Evolutionary conservation across 345 rosid genomes (phyloP).

Genomic region (Eucalyptus erythrocorys): DNA sequence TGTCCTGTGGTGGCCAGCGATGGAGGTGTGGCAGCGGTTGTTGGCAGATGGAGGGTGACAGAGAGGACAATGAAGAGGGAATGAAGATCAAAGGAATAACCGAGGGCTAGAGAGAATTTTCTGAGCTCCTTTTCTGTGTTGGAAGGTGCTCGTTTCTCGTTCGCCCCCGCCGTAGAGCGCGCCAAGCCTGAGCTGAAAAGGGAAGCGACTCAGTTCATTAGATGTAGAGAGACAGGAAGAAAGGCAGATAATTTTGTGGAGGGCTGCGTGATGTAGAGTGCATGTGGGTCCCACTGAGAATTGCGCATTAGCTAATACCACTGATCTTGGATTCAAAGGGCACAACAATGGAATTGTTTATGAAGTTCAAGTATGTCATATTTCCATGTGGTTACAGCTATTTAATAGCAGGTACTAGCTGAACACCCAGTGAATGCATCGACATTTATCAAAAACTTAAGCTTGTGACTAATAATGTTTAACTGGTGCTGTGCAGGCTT

Average conservation of each 20-base stretch:
- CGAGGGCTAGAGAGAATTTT: not conserved
- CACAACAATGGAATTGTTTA: rapidly evolving
- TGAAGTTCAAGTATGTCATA: too few relatives aligned
- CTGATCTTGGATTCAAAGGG: not conserved
- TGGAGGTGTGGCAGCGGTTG: not conserved
- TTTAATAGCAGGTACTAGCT: too few relatives aligned
- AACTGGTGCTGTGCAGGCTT: too few relatives aligned
- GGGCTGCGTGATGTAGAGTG: not conserved
- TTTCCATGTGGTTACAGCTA: too few relatives aligned
- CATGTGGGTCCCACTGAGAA: not conserved
- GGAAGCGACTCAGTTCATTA: too few relatives aligned
- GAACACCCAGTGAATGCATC: rapidly evolving
- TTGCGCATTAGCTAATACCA: not conserved
- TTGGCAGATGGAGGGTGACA: not conserved
- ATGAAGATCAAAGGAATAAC: not conserved
- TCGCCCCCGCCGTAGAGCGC: not conserved
- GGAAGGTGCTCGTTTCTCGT: not conserved
- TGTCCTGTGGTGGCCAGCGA: not conserved
- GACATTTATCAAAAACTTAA: too few relatives aligned
- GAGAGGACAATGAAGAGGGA: not conserved
- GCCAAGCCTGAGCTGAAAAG: not conserved
- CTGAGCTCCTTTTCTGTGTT: not conserved
- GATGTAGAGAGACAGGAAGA: not conserved
- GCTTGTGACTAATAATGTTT: too few relatives aligned
- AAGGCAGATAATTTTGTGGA: not conserved